Percentiles rank a stretch among this genome's conserved stretches.
phyloP scores from a whole-genome alignment of 2,329 filamentous ascomycete genomes.

The Exophiala aquamarina region DNA sequence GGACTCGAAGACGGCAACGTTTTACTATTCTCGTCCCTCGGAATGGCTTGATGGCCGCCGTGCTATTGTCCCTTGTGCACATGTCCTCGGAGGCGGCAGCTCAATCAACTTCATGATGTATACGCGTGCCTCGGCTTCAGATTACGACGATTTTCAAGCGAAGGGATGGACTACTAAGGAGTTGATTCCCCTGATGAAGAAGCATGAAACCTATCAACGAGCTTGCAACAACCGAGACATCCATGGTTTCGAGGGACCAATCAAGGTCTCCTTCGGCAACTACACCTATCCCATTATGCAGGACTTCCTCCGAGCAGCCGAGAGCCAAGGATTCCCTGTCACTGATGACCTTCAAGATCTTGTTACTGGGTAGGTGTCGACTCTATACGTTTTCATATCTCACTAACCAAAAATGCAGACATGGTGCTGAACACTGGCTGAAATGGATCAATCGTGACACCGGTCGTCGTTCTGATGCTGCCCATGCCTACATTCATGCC shows the following conservation, averaged over 20 bases:
- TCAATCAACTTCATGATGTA: constrained; percentile 75
- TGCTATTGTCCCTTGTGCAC: constrained; percentile 72
- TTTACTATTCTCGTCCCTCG: constrained; percentile 75
- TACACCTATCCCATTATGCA: constrained; percentile 81
- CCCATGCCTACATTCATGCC: constrained; percentile 75
- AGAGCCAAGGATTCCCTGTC: constrained; percentile 71
- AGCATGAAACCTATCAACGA: constrained; percentile 76
- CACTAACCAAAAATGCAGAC: constrained; percentile 31
- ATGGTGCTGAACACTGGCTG: constrained; percentile 78
- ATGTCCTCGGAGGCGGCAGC: constrained; percentile 70
- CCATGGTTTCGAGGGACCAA: constrained; percentile 76
- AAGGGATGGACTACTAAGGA: constrained; percentile 79
- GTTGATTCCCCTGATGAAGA: constrained; percentile 73
- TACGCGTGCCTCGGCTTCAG: constrained; percentile 13
- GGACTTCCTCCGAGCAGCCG: constrained; percentile 71
- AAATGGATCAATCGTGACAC: constrained; percentile 75
- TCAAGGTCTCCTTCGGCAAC: constrained; percentile 80
- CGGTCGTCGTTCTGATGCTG: constrained; percentile 72
- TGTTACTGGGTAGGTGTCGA: constrained; percentile 35
- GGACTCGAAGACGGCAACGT: constrained; percentile 77
- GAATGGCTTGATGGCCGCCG: constrained; percentile 70
- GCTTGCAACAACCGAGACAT: constrained; percentile 61
- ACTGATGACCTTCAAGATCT: constrained; percentile 78
- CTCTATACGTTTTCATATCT: neutral
- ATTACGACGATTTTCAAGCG: constrained; percentile 74